Conservation (phyloP, 129 eudicot species). For the Helianthus tuberosus region DNA sequence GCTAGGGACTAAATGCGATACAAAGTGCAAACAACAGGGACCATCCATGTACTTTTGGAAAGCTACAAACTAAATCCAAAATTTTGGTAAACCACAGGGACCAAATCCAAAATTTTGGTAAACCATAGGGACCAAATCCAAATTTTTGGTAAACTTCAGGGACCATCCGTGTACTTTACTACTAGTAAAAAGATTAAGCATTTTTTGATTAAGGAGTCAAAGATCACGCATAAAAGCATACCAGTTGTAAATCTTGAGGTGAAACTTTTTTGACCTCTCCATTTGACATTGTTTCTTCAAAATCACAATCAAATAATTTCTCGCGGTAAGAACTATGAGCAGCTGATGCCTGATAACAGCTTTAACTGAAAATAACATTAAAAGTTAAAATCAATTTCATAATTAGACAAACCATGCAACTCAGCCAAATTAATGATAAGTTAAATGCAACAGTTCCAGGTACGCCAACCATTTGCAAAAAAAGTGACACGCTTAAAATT, state of each 20-base stretch:
- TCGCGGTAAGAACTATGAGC: neutral
- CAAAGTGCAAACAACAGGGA: too few relatives aligned
- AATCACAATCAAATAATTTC: slow-evolving; percentile 8
- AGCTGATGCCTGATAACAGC: slow-evolving; percentile 17
- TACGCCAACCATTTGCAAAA: too few relatives aligned
- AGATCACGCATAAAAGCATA: slow-evolving; percentile 39
- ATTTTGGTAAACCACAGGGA: too few relatives aligned
- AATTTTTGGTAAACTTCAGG: too few relatives aligned
- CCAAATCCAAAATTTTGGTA: too few relatives aligned
- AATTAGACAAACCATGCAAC: neutral
- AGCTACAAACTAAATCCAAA: too few relatives aligned
- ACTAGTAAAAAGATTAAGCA: neutral
- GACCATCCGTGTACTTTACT: too few relatives aligned
- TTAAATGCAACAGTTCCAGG: neutral
- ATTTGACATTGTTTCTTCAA: slow-evolving; percentile 51
- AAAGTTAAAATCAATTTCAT: neutral
- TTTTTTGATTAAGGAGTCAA: slow-evolving; percentile 4
- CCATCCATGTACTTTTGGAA: too few relatives aligned
- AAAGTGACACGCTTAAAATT: too few relatives aligned
- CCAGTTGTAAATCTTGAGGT: slow-evolving; percentile 82
- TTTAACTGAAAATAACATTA: slow-evolving; percentile 18
- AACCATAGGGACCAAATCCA: too few relatives aligned
- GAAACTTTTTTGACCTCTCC: slow-evolving; percentile 80
- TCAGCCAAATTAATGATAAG: neutral
- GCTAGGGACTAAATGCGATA: too few relatives aligned